A percentile compares a stretch with the other conserved stretches of the same genome.
phyloP scores from a whole-genome alignment of 2,329 filamentous ascomycete genomes.

The Dothideomycetes sp. region DNA sequence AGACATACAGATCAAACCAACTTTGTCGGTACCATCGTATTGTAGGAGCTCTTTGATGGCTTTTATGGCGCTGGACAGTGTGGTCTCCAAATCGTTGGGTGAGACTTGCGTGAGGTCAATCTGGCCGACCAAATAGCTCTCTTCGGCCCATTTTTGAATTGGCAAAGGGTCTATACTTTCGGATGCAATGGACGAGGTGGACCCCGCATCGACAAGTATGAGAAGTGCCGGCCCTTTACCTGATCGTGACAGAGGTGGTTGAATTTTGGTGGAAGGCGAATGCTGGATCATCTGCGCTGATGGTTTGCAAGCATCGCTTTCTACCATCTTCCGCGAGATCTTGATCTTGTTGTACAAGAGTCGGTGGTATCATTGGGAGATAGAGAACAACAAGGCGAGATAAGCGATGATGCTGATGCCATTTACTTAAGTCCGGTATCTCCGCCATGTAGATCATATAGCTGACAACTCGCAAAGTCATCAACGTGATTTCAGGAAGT shows the following conservation, averaged over 20 bases:
- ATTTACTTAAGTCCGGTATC: no score
- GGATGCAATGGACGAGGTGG: slow-evolving; percentile 25
- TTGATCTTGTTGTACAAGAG: no score
- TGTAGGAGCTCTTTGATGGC: slow-evolving; percentile 18
- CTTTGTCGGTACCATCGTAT: slow-evolving; percentile 32
- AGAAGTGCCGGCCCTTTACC: slow-evolving; percentile 42
- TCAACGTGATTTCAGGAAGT: no score
- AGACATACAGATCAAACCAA: slow-evolving; percentile 29
- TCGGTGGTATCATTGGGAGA: no score
- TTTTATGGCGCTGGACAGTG: slow-evolving; percentile 19
- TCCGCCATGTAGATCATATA: no score
- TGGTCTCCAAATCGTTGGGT: slow-evolving; percentile 13
- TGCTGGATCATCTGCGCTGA: no score
- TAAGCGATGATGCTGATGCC: no score
- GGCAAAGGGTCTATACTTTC: slow-evolving; percentile 45
- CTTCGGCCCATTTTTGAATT: slow-evolving; percentile 61
- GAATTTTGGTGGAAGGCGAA: no score
- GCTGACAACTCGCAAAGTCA: no score
- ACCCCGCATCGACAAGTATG: slow-evolving; percentile 32
- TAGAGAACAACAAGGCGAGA: no score
- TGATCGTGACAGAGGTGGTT: slow-evolving; percentile 41
- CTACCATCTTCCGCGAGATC: no score
- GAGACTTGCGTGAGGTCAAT: slow-evolving; percentile 28
- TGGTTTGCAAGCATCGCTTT: no score
- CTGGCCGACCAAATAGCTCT: slow-evolving; percentile 56